Evolutionary conservation across 768 basidiomycete species (phyloP).

Genomic region (Kwoniella newhampshirensis): DNA sequence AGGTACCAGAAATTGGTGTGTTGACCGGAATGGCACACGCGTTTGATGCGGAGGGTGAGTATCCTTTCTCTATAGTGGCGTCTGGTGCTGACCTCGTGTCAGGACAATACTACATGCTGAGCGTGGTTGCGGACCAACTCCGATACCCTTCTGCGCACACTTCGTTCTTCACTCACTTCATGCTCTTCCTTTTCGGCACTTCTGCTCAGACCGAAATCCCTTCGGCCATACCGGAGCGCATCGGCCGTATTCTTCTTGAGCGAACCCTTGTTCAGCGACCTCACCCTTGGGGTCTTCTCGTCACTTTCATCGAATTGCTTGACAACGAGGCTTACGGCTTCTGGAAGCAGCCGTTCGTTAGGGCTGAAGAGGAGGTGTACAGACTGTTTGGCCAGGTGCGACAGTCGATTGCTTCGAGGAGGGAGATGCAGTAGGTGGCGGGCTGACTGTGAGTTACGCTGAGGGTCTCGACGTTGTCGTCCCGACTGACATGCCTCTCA

Average conservation of each 20-base stretch:
- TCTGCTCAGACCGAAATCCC: slow-evolving; percentile 22
- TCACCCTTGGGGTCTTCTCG: slow-evolving; percentile 92
- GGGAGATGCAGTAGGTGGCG: slow-evolving; percentile 6
- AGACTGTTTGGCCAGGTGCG: slow-evolving; percentile 29
- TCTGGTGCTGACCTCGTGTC: slow-evolving; percentile 18
- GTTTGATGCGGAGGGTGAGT: slow-evolving; percentile 85
- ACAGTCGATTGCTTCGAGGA: slow-evolving; percentile 8
- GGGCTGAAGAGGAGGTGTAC: slow-evolving; percentile 45
- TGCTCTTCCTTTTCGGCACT: slow-evolving; percentile 75
- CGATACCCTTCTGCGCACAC: slow-evolving; percentile 99
- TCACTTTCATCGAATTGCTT: slow-evolving; percentile 90
- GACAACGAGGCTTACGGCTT: slow-evolving; percentile 61
- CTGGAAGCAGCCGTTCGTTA: slow-evolving; percentile 51
- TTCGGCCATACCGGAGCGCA: slow-evolving; percentile 62
- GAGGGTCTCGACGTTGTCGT: too few species aligned
- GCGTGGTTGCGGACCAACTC: slow-evolving; percentile 87
- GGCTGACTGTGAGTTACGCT: too few species aligned
- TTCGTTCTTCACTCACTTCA: slow-evolving; percentile 90
- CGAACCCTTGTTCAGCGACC: slow-evolving; percentile 91
- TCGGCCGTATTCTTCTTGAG: slow-evolving; percentile 73
- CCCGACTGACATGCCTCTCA: too few species aligned
- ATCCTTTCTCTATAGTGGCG: neutral
- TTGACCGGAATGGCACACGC: slow-evolving; percentile 78
- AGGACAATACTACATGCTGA: slow-evolving; percentile 95
- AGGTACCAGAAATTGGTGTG: slow-evolving; percentile 79